phyloP scores from a whole-genome alignment of 768 basidiomycete genomes.

The Suillus fuscotomentosus region DNA sequence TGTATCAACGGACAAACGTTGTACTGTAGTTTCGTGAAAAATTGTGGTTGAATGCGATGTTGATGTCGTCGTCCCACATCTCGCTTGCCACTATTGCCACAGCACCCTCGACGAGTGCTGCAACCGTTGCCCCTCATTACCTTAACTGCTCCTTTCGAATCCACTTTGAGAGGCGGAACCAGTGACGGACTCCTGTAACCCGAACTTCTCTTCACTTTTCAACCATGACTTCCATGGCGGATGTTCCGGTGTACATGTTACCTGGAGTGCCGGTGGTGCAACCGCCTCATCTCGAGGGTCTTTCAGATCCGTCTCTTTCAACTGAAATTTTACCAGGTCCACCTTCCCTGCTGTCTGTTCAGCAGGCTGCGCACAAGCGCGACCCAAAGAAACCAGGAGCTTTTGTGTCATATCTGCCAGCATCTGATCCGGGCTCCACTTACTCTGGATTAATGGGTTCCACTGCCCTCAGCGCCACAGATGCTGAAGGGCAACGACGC shows the following conservation, averaged over 20 bases:
- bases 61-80: conserved; percentile 16
- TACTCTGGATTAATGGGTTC: conserved; percentile 76
- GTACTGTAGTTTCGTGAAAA: conserved; percentile 20
- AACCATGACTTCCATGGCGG: conserved; percentile 70
- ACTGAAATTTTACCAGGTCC: conserved; percentile 91
- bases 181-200: conserved; percentile 7
- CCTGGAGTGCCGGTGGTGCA: conserved; percentile 72
- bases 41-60: conserved; percentile 18
- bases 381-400: conserved; percentile 76
- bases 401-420: conserved; percentile 76
- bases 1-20: conserved; percentile 10
- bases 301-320: conserved; percentile 68
- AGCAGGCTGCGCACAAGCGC: conserved; percentile 70
- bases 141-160: conserved; percentile 17
- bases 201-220: conserved; percentile 24
- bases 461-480: conserved; percentile 49
- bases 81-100: conserved; percentile 21
- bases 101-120: conserved; percentile 20
- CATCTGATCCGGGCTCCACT: conserved; percentile 85
- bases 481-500: conserved; percentile 62
- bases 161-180: conserved; percentile 16
- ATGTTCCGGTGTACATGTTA: conserved; percentile 67
- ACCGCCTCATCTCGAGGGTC: conserved; percentile 76
- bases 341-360: conserved; percentile 68
- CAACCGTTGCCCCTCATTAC: conserved; percentile 16